Percentiles rank a stretch among this genome's conserved stretches.
phyloP scores from a whole-genome alignment of 768 basidiomycete species.

The Pulveroboletus sp. region DNA sequence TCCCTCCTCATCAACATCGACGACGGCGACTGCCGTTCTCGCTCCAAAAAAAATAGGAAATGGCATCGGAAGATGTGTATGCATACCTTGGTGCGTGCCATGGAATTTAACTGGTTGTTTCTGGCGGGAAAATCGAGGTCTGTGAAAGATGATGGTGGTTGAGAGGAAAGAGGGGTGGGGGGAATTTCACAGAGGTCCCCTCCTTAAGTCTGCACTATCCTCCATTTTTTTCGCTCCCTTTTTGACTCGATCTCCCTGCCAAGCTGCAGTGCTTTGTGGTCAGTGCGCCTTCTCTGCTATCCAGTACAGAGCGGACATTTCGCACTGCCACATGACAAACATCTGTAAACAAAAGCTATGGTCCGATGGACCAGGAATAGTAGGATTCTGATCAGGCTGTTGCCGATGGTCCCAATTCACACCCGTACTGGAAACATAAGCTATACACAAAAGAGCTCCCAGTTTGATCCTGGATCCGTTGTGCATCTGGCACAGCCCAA shows the following conservation, averaged over 20 bases:
- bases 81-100: slow-evolving; percentile 67
- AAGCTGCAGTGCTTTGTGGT: slow-evolving; percentile 27
- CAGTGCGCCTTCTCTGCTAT: slow-evolving; percentile 12
- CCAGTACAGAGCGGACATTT: not conserved
- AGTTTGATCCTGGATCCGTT: too few species aligned
- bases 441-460: too few species aligned
- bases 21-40: slow-evolving; percentile 4
- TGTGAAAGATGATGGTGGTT: slow-evolving; percentile 19
- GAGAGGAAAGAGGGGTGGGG: slow-evolving; percentile 14
- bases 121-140: not conserved
- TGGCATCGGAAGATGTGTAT: not conserved
- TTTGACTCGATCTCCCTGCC: slow-evolving; percentile 16
- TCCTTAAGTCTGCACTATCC: slow-evolving; percentile 16
- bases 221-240: not conserved
- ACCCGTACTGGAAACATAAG: too few species aligned
- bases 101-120: slow-evolving; percentile 31
- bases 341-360: too few species aligned
- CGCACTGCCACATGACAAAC: not conserved
- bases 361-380: too few species aligned
- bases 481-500: too few species aligned
- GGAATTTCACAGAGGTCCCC: not conserved
- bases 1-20: slow-evolving; percentile 4
- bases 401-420: too few species aligned
- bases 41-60: slow-evolving; percentile 1
- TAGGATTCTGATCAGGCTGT: too few species aligned